These are phyloP conservation scores for Melampsora larici-populina DNA, from an alignment of 1,284 basidiomycete genomes.

Conservation along the genomic window DNA sequence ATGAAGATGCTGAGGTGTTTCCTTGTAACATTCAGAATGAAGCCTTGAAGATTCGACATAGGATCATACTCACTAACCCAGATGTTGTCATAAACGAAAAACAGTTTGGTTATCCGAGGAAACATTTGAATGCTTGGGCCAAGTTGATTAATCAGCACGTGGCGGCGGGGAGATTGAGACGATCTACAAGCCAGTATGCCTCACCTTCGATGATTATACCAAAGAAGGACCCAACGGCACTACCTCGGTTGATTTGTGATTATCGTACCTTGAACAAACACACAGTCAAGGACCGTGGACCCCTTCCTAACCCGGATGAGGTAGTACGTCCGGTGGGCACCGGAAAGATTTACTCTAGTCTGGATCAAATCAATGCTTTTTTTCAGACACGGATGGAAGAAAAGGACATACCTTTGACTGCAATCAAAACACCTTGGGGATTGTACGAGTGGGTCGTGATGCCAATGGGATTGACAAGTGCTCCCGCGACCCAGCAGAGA, in stretches of 20 bases:
- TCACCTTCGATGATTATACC: neutral
- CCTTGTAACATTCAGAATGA: neutral
- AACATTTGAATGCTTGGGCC: neutral
- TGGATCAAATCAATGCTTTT: conserved; percentile 58
- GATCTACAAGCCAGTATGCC: neutral
- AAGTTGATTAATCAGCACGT: neutral
- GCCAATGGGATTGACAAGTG: conserved; percentile 56
- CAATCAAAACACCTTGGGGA: conserved; percentile 55
- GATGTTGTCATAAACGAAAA: neutral
- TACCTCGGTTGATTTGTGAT: neutral
- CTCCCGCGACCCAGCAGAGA: conserved; percentile 54
- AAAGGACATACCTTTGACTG: conserved; percentile 55
- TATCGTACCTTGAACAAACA: conserved; percentile 41
- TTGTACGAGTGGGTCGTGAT: conserved; percentile 58
- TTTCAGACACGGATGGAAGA: conserved; percentile 56
- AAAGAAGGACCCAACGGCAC: neutral
- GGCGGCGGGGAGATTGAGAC: neutral
- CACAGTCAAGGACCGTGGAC: conserved; percentile 44
- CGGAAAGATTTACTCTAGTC: conserved; percentile 52
- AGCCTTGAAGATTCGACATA: neutral
- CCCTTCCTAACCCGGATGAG: conserved; percentile 37
- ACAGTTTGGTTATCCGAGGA: neutral
- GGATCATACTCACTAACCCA: neutral
- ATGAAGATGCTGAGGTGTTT: neutral
- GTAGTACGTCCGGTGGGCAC: neutral